Conservation (phyloP, 345 rosid genomes). For the Eucalyptus melliodora region DNA sequence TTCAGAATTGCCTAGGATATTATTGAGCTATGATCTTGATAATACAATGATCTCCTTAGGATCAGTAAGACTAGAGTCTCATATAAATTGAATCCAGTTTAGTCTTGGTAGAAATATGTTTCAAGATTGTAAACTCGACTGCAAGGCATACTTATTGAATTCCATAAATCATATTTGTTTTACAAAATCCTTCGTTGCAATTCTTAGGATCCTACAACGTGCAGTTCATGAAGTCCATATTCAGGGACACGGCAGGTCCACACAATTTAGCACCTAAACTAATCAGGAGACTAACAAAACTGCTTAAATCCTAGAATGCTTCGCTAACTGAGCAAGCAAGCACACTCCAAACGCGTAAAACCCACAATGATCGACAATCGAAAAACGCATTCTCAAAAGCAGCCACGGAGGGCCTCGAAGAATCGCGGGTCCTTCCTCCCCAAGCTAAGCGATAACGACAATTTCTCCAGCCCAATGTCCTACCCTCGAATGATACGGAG, state of each 20-base stretch:
- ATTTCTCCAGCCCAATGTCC: neutral
- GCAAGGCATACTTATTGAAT: neutral
- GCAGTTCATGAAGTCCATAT: neutral
- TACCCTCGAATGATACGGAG: neutral
- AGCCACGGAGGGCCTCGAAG: neutral
- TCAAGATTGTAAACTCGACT: neutral
- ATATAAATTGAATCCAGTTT: neutral
- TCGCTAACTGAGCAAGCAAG: neutral
- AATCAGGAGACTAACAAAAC: neutral
- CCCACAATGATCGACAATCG: neutral
- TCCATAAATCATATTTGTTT: neutral
- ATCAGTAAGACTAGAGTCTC: neutral
- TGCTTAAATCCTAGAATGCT: neutral
- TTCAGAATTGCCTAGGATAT: neutral
- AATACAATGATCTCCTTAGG: neutral
- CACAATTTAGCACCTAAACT: neutral
- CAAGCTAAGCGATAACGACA: neutral
- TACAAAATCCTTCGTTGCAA: neutral
- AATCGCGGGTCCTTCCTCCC: neutral
- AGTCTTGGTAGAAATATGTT: neutral
- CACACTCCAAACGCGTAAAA: neutral
- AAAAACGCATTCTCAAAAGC: neutral
- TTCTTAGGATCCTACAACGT: neutral
- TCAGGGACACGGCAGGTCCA: neutral
- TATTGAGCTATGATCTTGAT: neutral